phyloP scores from a whole-genome alignment of 2,329 filamentous ascomycete species.

The Cladosporium sphaerospermum region DNA sequence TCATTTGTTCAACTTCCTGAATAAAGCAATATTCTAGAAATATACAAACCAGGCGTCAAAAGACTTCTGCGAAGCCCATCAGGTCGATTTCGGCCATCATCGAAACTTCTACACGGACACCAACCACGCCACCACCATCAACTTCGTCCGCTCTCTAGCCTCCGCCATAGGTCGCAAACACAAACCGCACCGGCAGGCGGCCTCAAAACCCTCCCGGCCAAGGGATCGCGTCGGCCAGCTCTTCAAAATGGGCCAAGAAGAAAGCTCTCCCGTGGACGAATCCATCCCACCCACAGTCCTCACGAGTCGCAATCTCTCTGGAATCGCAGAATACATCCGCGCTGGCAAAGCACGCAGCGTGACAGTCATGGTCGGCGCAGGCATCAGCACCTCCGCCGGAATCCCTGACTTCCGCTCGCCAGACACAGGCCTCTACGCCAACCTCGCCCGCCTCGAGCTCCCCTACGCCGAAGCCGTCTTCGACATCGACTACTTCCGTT shows the following conservation, averaged over 20 bases:
- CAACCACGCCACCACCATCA: conserved; percentile 10
- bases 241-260: conserved; percentile 77
- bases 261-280: conserved; percentile 61
- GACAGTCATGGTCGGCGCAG: conserved; percentile 85
- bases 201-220: neutral
- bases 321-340: conserved; percentile 74
- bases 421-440: conserved; percentile 87
- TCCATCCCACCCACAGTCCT: conserved; percentile 60
- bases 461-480: conserved; percentile 91
- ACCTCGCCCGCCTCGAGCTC: conserved; percentile 77
- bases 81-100: too few species aligned
- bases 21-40: too few species aligned
- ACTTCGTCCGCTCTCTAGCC: conserved; percentile 13
- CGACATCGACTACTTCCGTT: conserved; percentile 80
- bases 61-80: too few species aligned
- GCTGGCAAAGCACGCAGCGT: conserved; percentile 62
- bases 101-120: neutral
- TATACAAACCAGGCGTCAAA: too few species aligned
- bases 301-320: conserved; percentile 60
- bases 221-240: neutral
- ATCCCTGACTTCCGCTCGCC: conserved; percentile 95
- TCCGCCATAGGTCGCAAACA: conserved; percentile 48
- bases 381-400: conserved; percentile 66
- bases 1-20: too few species aligned
- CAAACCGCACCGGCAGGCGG: conserved; percentile 36